phyloP scores from a whole-genome alignment of 2,329 filamentous ascomycete species.

The Monilinia fructigena region DNA sequence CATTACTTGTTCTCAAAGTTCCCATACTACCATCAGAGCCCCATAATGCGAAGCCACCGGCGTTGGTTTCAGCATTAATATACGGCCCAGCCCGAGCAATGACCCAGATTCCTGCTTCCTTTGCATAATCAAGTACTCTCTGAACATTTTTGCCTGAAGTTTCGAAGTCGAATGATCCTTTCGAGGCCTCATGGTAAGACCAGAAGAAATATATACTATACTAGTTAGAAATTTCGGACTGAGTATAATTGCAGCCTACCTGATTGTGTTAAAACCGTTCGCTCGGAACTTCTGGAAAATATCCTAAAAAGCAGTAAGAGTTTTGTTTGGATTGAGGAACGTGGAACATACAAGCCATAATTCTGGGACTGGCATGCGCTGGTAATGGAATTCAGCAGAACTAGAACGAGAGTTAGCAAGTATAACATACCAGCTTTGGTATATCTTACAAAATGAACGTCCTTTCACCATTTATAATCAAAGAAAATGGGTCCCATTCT shows the following conservation, averaged over 20 bases:
- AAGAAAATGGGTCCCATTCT: conserved; percentile 52
- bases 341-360: conserved; percentile 45
- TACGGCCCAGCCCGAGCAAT: conserved; percentile 53
- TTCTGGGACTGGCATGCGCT: conserved; percentile 53
- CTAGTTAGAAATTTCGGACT: conserved; percentile 21
- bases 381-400: conserved; percentile 51
- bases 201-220: conserved; percentile 50
- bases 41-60: conserved; percentile 48
- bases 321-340: not conserved
- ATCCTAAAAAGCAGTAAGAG: conserved; percentile 42
- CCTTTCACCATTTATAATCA: conserved; percentile 50
- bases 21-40: conserved; percentile 49
- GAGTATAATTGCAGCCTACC: conserved; percentile 33
- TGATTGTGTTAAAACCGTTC: conserved; percentile 52
- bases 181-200: conserved; percentile 49
- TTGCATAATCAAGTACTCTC: conserved; percentile 50
- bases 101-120: conserved; percentile 52
- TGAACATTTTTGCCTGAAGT: conserved; percentile 52
- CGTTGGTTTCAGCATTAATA: conserved; percentile 52
- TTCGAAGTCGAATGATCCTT: conserved; percentile 50
- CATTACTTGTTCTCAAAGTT: conserved; percentile 45
- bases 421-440: too few species aligned
- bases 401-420: conserved; percentile 26
- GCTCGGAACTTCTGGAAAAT: conserved; percentile 55
- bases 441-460: conserved; percentile 46